A percentile compares a stretch with the other conserved stretches of the same genome.
These are phyloP conservation scores for Sclerotinia subarctica DNA, from an alignment of 2,329 filamentous ascomycete genomes.

Conservation along the genomic window DNA sequence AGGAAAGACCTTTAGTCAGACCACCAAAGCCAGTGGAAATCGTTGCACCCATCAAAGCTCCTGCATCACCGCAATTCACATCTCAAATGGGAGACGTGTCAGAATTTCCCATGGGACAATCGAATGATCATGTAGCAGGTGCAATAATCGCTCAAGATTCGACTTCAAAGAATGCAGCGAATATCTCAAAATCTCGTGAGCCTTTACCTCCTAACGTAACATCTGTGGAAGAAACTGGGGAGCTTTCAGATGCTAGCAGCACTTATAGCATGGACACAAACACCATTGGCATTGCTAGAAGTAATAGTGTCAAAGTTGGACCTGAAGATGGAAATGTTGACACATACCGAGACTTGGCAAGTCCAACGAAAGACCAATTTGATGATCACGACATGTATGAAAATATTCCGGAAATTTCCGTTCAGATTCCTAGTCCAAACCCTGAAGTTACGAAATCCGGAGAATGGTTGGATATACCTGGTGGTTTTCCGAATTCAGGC, in stretches of 20 bases:
- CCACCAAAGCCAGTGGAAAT: constrained; percentile 45
- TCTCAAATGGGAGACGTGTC: constrained; percentile 27
- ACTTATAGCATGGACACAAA: constrained; percentile 39
- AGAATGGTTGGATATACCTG: constrained; percentile 46
- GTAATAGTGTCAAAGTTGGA: constrained; percentile 27
- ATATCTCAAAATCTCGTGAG: constrained; percentile 56
- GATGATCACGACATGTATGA: constrained; percentile 20
- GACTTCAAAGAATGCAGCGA: constrained; percentile 51
- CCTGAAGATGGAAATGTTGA: constrained; percentile 25
- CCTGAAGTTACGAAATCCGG: constrained; percentile 39
- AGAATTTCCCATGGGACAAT: constrained; percentile 41
- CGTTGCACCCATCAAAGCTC: constrained; percentile 6
- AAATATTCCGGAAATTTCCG: constrained; percentile 44
- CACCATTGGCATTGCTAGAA: constrained; percentile 22
- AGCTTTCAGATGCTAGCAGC: constrained; percentile 54
- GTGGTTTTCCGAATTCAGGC: constrained; percentile 52
- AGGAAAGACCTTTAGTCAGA: constrained; percentile 57
- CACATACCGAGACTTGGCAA: constrained; percentile 24
- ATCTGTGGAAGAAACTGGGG: constrained; percentile 63
- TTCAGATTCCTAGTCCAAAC: constrained; percentile 48
- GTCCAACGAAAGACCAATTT: constrained; percentile 13
- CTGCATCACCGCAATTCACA: constrained; percentile 34
- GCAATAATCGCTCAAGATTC: constrained; percentile 54
- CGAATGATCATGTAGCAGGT: constrained; percentile 59
- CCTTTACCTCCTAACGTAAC: constrained; percentile 70